These are phyloP conservation scores for Phaseolus lunatus DNA, from an alignment of 306 rosid species.

Conservation along the genomic window DNA sequence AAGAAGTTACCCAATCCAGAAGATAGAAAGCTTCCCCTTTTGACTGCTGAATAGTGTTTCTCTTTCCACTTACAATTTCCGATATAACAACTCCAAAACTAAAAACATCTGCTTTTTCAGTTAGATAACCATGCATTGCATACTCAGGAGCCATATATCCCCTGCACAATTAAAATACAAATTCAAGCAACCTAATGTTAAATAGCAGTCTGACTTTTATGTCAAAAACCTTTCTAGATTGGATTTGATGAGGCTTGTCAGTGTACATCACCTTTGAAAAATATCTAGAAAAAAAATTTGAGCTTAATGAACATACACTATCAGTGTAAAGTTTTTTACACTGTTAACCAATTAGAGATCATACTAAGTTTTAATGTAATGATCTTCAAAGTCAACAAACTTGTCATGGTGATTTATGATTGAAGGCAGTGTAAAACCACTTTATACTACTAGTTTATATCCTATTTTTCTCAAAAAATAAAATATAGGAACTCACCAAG, in stretches of 20 bases:
- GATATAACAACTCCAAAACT: constrained; percentile 69
- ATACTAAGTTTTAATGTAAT: too few relatives aligned
- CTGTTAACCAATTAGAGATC: too few relatives aligned
- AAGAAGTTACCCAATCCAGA: constrained; percentile 50
- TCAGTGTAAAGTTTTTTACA: too few relatives aligned
- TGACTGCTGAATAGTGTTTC: constrained; percentile 49
- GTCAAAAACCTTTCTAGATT: neutral
- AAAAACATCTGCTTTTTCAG: constrained; percentile 79
- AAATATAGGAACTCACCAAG: constrained; percentile 46
- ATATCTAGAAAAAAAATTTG: neutral
- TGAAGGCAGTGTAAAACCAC: neutral
- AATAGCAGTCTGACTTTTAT: neutral
- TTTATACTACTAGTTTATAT: neutral
- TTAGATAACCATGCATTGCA: constrained; percentile 72
- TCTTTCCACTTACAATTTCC: constrained; percentile 63
- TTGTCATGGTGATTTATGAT: neutral
- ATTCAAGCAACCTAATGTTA: neutral
- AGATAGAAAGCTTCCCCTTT: constrained; percentile 44
- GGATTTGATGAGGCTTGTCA: neutral
- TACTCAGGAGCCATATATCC: constrained; percentile 72
- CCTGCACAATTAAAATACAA: constrained; percentile 37
- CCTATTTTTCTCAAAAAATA: neutral
- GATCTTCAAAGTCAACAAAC: neutral
- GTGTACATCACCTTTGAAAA: neutral
- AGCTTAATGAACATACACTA: too few relatives aligned